Evolutionary conservation across 768 basidiomycete genomes (phyloP).

Genomic region (Pleurotus cornucopiae): DNA sequence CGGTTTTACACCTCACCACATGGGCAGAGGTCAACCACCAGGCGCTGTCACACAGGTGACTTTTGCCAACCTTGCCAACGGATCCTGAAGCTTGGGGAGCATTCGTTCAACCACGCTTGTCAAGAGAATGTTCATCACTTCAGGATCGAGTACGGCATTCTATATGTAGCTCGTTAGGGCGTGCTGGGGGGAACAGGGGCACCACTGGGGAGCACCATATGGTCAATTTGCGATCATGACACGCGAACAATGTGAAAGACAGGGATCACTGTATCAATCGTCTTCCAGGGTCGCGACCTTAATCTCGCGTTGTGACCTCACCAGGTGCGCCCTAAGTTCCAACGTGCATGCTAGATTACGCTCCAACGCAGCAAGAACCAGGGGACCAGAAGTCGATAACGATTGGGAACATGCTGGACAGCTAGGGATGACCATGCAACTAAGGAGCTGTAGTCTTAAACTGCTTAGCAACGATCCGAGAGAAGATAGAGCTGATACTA

Average conservation of each 20-base stretch:
- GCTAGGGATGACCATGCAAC: background rate
- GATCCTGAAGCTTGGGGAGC: slow-evolving; percentile 2
- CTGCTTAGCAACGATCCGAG: background rate
- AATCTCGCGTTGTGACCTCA: background rate
- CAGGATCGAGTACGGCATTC: background rate
- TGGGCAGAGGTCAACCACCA: background rate
- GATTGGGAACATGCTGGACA: background rate
- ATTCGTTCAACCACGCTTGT: background rate
- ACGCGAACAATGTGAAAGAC: background rate
- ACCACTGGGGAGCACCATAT: background rate
- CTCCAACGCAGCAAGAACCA: background rate
- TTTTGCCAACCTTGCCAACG: background rate
- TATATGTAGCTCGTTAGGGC: background rate
- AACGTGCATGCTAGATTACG: background rate
- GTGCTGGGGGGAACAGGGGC: background rate
- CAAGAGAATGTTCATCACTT: background rate
- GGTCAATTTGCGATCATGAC: slow-evolving; percentile 4
- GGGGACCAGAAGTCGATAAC: background rate
- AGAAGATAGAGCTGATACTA: background rate
- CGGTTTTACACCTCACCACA: background rate
- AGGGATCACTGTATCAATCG: slow-evolving; percentile 1
- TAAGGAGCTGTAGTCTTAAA: background rate
- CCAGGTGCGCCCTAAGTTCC: background rate
- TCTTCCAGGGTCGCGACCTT: background rate
- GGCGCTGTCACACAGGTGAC: slow-evolving; percentile 1